Conservation (phyloP, 2,329 filamentous ascomycete species). For the Diaporthe sp. region DNA sequence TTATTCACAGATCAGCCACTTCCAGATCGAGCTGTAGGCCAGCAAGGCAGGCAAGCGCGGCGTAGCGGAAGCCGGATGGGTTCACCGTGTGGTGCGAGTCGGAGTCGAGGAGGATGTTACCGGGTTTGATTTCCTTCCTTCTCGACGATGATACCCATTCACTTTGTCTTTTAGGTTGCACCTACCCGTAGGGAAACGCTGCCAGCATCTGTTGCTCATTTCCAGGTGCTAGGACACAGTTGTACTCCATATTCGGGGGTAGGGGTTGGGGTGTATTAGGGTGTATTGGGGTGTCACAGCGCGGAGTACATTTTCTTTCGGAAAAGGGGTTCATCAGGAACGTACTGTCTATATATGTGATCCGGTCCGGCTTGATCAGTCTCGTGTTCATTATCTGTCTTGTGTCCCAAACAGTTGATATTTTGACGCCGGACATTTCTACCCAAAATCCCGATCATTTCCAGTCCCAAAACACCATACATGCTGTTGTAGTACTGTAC, state of each 20-base stretch:
- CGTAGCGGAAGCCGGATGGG: neutral
- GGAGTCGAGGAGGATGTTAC: neutral
- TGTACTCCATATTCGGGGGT: neutral
- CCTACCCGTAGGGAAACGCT: neutral
- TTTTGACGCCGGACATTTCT: neutral
- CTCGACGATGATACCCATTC: conserved; percentile 31
- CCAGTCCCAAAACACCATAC: conserved; percentile 15
- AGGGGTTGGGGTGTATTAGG: neutral
- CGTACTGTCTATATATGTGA: conserved; percentile 14
- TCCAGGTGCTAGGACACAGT: neutral
- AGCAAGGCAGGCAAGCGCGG: conserved; percentile 25
- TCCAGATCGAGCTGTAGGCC: conserved; percentile 71
- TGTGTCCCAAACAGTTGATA: neutral
- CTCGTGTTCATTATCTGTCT: neutral
- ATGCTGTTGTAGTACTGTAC: conserved; percentile 21
- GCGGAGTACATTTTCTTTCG: conserved; percentile 3
- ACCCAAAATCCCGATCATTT: neutral
- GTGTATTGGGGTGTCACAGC: neutral
- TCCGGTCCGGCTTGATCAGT: neutral
- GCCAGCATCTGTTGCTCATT: neutral
- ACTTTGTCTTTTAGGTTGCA: neutral
- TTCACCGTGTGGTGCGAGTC: neutral
- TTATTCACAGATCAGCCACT: conserved; percentile 79
- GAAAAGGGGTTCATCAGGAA: conserved; percentile 16
- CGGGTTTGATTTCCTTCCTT: neutral